Evolutionary conservation across 495 filamentous ascomycete genomes (phyloP), one percentile per base, ranked within the genome.

Genomic region (Parathielavia appendiculata): DNA sequence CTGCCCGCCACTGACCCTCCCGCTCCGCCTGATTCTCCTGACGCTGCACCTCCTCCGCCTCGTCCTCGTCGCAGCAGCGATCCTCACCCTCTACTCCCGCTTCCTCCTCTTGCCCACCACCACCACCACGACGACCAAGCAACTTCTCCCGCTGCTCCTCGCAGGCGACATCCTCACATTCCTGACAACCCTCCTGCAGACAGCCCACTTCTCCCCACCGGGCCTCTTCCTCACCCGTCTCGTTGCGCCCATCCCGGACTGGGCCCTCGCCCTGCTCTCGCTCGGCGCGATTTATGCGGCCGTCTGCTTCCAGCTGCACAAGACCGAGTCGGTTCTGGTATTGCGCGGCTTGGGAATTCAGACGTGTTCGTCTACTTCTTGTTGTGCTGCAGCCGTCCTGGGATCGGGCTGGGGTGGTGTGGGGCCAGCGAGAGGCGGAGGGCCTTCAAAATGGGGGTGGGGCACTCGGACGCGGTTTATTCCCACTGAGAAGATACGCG

Each of bases 271-370:
- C 0, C 38, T 54, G 1, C 50, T 51, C 22, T 59, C 61, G 2
- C 17, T 56, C 3, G 51, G 20, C 0, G 54, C 69, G 1, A 62
- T 77, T 0, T 80, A 76, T 62, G 16, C 65, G 17, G 60, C 73
- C 1, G 57, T 75, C 13, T 65, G 34, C 20, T 26, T 67, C 5
- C 75, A 76, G 20, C 63, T 77, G 14, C 76, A 81, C 63, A 72
- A 74, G 74, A 87, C 92, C 69, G 93, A 97, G 75, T 89, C 87
- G 1, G 81, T 99, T 8, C 79, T 97, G 1, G 89, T 95, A 12
- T 84, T 99, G 55, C 84, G 91, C 40, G 88, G 91, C 17, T 79
- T 99, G 16, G 93, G 93, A 4, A 88, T 99, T 56, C 93, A 99
- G 69, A 97, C 90, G 5, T 83, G 81, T 14, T 30, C 36, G 14